Conservation (phyloP, 352 stramenopile genomes). For the Phytopythium boreale region DNA sequence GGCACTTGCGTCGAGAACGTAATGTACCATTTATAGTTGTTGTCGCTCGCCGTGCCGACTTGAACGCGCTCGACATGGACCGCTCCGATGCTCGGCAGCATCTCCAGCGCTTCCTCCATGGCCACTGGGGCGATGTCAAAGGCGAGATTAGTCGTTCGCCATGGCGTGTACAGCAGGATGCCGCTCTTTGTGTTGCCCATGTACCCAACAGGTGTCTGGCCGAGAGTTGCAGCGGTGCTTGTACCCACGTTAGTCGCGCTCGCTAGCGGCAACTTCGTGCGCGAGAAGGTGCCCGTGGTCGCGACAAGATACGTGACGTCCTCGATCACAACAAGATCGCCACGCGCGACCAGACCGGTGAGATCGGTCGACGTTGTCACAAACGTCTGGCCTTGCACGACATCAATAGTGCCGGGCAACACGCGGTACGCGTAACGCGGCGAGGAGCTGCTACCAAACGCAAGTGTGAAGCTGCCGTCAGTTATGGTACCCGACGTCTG, state of each 20-base stretch:
- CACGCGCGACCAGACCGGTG: conserved; percentile 75
- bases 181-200: conserved; percentile 40
- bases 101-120: conserved; percentile 81
- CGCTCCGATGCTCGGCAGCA: conserved; percentile 85
- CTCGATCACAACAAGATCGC: conserved; percentile 81
- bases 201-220: conserved; percentile 27
- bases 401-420: conserved; percentile 52
- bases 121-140: conserved; percentile 54
- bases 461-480: conserved; percentile 59
- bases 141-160: conserved; percentile 50
- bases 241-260: conserved; percentile 23
- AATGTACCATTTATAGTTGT: conserved; percentile 87
- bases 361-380: conserved; percentile 87
- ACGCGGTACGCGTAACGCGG: conserved; percentile 25
- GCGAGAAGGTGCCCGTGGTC: conserved; percentile 65
- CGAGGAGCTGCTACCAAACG: conserved; percentile 38
- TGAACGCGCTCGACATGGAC: conserved; percentile 88
- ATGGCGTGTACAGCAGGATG: conserved; percentile 43
- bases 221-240: conserved; percentile 23
- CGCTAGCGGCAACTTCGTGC: conserved; percentile 56
- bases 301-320: conserved; percentile 77
- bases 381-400: conserved; percentile 48
- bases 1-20: conserved; percentile 83
- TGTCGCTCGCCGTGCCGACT: conserved; percentile 32
- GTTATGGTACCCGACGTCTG: conserved; percentile 47